Evolutionary conservation across 169 alveolate genomes (phyloP).

Genomic region (Perkinsus olseni): DNA sequence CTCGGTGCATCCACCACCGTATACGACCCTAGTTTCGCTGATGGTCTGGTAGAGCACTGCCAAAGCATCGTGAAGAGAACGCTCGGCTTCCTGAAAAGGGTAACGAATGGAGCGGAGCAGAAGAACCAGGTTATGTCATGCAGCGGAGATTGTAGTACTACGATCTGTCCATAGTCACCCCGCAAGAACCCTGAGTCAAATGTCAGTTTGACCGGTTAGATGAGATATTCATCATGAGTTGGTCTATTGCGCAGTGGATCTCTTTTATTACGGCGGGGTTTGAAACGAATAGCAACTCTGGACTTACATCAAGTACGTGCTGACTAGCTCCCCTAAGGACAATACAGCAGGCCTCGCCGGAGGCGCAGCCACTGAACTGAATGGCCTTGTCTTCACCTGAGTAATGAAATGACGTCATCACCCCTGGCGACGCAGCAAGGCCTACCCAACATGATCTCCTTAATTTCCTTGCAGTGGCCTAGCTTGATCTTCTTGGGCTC

Average conservation of each 20-base stretch:
- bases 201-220: too few species aligned
- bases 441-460: slow-evolving; percentile 71
- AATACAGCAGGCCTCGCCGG: slow-evolving; percentile 88
- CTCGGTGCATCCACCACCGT: slow-evolving; percentile 99
- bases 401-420: background rate
- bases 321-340: slow-evolving; percentile 97
- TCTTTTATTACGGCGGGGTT: too few species aligned
- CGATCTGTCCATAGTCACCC: too few species aligned
- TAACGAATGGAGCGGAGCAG: background rate
- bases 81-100: slow-evolving; percentile 90
- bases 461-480: slow-evolving; percentile 91
- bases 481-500: slow-evolving; percentile 81
- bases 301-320: slow-evolving; percentile 81
- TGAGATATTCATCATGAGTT: too few species aligned
- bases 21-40: slow-evolving; percentile 72
- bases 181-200: too few species aligned
- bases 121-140: background rate
- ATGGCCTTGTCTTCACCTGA: slow-evolving; percentile 97
- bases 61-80: slow-evolving; percentile 98
- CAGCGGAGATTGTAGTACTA: background rate
- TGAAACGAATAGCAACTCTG: too few species aligned
- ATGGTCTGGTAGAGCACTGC: slow-evolving; percentile 93
- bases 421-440: background rate
- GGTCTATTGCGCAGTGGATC: too few species aligned
- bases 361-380: slow-evolving; percentile 88